phyloP scores from a whole-genome alignment of 2,329 filamentous ascomycete genomes.

The Tolypocladium paradoxum region DNA sequence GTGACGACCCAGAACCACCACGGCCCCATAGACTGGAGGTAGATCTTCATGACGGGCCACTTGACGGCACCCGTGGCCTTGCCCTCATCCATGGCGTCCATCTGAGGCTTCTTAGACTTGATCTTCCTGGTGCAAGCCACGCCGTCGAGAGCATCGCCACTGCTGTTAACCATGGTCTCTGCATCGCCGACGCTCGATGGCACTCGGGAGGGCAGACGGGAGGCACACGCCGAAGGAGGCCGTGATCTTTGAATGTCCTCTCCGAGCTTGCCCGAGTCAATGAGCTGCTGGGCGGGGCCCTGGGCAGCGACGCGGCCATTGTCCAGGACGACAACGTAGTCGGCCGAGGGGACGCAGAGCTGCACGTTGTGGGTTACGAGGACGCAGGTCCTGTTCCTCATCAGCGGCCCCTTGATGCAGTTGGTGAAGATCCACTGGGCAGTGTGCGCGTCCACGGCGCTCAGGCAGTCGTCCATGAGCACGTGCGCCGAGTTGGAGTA shows the following conservation, averaged over 20 bases:
- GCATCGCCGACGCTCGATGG: slow-evolving; percentile 65
- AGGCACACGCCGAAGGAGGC: slow-evolving; percentile 58
- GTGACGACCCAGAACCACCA: slow-evolving; percentile 92
- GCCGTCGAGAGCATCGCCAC: slow-evolving; percentile 35
- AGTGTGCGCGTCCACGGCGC: slow-evolving; percentile 93
- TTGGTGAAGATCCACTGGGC: slow-evolving; percentile 97
- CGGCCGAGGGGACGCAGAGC: slow-evolving; percentile 71
- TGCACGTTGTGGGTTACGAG: slow-evolving; percentile 91
- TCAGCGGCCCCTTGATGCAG: slow-evolving; percentile 79
- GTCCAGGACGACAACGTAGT: slow-evolving; percentile 74
- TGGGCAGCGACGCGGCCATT: slow-evolving; percentile 73
- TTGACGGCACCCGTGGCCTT: slow-evolving; percentile 85
- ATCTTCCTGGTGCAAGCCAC: slow-evolving; percentile 36
- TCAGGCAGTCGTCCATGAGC: slow-evolving; percentile 88
- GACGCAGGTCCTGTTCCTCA: slow-evolving; percentile 83
- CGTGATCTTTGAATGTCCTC: slow-evolving; percentile 70
- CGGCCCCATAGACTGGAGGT: slow-evolving; percentile 82
- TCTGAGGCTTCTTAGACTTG: slow-evolving; percentile 34
- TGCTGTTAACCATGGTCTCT: slow-evolving; percentile 41
- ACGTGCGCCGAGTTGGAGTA: slow-evolving; percentile 91
- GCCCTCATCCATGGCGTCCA: slow-evolving; percentile 54
- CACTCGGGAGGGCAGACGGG: slow-evolving; percentile 65
- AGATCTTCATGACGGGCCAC: slow-evolving; percentile 74
- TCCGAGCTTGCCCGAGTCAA: slow-evolving; percentile 77
- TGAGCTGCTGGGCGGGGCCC: slow-evolving; percentile 67